These are phyloP conservation scores for Mycena galopus DNA, from an alignment of 768 basidiomycete species.

Conservation along the genomic window DNA sequence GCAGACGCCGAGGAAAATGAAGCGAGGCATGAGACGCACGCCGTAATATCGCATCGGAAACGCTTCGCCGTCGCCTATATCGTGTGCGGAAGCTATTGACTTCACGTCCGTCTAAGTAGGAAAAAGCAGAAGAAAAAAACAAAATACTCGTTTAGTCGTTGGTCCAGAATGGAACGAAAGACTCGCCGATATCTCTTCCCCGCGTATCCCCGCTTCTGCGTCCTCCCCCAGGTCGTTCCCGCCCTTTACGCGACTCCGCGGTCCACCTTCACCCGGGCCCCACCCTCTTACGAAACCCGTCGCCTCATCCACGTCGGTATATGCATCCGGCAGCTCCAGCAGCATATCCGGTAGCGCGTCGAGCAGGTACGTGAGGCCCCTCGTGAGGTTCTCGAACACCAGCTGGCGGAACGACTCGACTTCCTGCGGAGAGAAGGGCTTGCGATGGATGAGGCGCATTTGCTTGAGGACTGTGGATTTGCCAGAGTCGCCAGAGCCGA, in stretches of 20 bases:
- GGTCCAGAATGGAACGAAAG: too few relatives aligned
- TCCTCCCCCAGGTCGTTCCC: background rate
- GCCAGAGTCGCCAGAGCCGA: conserved; percentile 94
- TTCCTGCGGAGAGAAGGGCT: conserved; percentile 86
- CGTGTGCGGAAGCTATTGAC: conserved; percentile 74
- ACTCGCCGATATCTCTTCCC: background rate
- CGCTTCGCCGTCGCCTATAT: conserved; percentile 83
- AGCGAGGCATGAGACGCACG: conserved; percentile 5
- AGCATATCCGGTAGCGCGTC: conserved; percentile 94
- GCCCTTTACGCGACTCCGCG: background rate
- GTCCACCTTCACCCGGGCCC: conserved; percentile 3
- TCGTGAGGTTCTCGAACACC: conserved; percentile 91
- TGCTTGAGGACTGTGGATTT: conserved; percentile 97
- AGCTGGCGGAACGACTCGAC: conserved; percentile 92
- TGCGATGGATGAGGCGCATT: conserved; percentile 95
- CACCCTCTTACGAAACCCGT: background rate
- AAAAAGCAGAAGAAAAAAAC: background rate
- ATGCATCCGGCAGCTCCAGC: conserved; percentile 75
- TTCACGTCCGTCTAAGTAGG: conserved; percentile 60
- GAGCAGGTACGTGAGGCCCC: conserved; percentile 85
- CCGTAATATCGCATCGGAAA: conserved; percentile 80
- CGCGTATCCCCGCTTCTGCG: background rate
- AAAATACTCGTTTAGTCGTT: too few relatives aligned
- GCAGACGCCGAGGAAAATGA: too few relatives aligned
- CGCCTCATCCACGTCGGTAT: conserved; percentile 42